Base-by-base conservation (phyloP, 2,329 filamentous ascomycete genomes). In the Botrytis porri region DNA sequence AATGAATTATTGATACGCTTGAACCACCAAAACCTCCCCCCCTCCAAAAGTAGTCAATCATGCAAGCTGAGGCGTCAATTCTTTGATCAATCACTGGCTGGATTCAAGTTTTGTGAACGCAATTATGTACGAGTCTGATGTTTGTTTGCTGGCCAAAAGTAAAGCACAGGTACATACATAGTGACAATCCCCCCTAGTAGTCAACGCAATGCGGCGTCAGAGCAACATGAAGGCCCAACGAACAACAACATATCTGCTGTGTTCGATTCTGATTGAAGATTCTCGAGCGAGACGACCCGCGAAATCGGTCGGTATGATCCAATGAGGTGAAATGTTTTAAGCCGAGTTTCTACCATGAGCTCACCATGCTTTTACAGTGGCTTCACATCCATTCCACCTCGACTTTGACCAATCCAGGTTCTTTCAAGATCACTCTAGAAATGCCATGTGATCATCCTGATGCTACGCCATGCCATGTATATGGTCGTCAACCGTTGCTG, bases 191-290 rank as follows among this genome's bases (percentile, higher is more conserved):
- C 35, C 51, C 35, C 59, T 18, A 69, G 66, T 59, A 72, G 70
- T 72, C 29, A 60, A 72, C 63, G 70, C 70, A 72, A 72, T 72
- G 70, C 70, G 70, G 62, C 70, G 70, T 72, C 70, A 72, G 70
- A 72, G 41, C 48, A 67, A 69, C 63, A 72, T 69, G 70, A 72
- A 66, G 70, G 70, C 70, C 70, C 70, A 72, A 67, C 70, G 70
- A 72, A 72, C 70, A 72, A 72, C 70, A 61, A 69, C 51, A 69
- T 67, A 72, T 54, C 70, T 72, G 70, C 70, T 67, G 62, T 72
- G 70, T 72, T 72, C 70, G 29, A 72, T 72, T 72, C 70, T 72
- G 70, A 72, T 72, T 72, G 70, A 72, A 72, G 70, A 72, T 39
- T 60, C 22, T 59, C 29, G 54, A 67, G 48, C 51, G 39, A 72